Base-by-base conservation (phyloP, 2,329 filamentous ascomycete species). In the Pseudogymnoascus sp. region DNA sequence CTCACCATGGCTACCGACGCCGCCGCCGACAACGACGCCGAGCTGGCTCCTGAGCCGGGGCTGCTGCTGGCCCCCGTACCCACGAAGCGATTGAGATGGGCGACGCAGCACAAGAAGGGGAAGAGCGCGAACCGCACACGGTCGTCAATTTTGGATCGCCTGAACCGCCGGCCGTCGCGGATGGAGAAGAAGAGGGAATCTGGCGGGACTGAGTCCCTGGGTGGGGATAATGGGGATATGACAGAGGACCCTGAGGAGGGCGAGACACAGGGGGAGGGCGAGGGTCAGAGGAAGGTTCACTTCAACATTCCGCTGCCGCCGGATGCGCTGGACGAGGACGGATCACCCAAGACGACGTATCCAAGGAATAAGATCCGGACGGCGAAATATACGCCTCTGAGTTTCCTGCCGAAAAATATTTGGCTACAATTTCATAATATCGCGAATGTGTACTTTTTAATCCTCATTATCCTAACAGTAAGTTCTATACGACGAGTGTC, bases 401-500 rank as follows among this genome's bases (percentile, higher is more conserved):
- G 90, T 65, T 99, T 99, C 76, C 76, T 99, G 28, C 95, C 95
- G 12, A 98, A 98, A 79, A 98, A 99, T 77, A 74, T 99, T 72
- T 99, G 89, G 86, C 91, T 96, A 68, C 95, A 99, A 76, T 98
- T 99, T 74, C 93, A 99, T 78, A 98, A 98, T 73, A 89, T 99
- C 71, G 95, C 95, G 73, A 99, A 99, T 76, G 88, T 98, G 61
- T 99, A 98, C 78, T 99, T 99, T 83, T 81, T 98, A 69, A 97
- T 98, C 78, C 84, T 93, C 71, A 93, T 97, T 73, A 96, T 99
- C 73, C 83, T 99, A 65, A 88, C 89, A 72, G 95, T 98, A 88
- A 82, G 93, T 83, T 63, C 41, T 61, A 22, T 53, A 6, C 22
- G 19, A 11, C 43, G 35, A 26, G 24, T 38, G 12, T 37, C 22